Evolutionary conservation across 345 rosid species (phyloP), one percentile per base, ranked within the genome.

Genomic region (Hibiscus trionum): DNA sequence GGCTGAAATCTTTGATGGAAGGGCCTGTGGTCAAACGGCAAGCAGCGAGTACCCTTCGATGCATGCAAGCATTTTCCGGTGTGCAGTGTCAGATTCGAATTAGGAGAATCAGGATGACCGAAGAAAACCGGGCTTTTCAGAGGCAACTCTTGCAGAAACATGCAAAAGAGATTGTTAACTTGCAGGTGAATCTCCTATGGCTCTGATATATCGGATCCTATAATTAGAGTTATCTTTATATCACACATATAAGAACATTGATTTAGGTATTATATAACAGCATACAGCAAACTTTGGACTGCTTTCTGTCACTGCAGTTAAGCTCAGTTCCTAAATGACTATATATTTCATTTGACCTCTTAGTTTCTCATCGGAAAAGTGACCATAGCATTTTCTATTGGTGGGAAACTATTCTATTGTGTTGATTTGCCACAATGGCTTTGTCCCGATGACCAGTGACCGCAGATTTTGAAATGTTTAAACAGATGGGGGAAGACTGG

Each of bases 81-180:
- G 88, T 92, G 70, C 99, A 92, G 74, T 84, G 93, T 59, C 99
- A 92, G 74, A 88, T 95, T 80, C 87, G 85, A 52, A 76, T 85
- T 12, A 82, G 97, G 78, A 95, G 99, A 74, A 71, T 88, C 72
- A 85, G 93, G 77, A 88, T 90, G 94, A 78, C 86, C 1, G 98
- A 95, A 80, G 97, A 95, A 88, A 95, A 90, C 80, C 97, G 86
- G 66, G 92, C 96, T 73, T 91, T 91, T 39, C 99, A 90, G 81
- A 86, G 80, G 47, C 99, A 95, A 82, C 88, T 91, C 39, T 80
- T 90, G 74, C 97, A 92, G 80, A 90, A 95, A 72, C 98, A 91
- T 76, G 97, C 92, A 7, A 87, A 85, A 76, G 98, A 95, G 82
- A 80, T 91, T 49, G 93, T 86, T 72, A 88, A 83, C 72, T 75